Conservation (phyloP, 2,329 filamentous ascomycete species). For the Xylariaceae sp. region DNA sequence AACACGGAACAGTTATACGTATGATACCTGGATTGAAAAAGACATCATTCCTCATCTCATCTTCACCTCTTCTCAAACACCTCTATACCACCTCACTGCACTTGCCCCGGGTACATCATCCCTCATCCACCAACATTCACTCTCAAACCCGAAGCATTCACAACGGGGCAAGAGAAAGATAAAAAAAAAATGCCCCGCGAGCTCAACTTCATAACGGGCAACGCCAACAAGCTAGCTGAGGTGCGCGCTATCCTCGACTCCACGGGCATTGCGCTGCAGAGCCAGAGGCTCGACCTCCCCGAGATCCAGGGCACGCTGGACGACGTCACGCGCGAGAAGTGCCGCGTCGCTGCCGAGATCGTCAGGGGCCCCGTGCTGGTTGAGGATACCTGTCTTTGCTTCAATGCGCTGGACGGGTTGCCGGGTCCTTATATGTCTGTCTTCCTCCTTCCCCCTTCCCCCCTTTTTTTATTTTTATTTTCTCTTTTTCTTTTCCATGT, state of each 20-base stretch:
- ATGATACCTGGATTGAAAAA: too few relatives aligned
- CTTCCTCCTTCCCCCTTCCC: neutral
- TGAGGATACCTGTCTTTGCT: constrained; percentile 93
- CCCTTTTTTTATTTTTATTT: neutral
- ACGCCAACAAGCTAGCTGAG: constrained; percentile 88
- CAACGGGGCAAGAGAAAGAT: neutral
- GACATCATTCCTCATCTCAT: too few relatives aligned
- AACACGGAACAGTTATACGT: too few relatives aligned
- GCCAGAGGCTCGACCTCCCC: constrained; percentile 71
- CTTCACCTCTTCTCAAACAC: too few relatives aligned
- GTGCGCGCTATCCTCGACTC: constrained; percentile 77
- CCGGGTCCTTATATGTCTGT: constrained; percentile 93
- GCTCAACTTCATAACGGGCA: constrained; percentile 94
- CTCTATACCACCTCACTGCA: neutral
- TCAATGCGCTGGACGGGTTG: constrained; percentile 83
- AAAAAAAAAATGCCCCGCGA: constrained; percentile 39
- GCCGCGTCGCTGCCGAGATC: constrained; percentile 70
- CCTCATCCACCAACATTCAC: neutral
- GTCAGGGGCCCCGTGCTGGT: constrained; percentile 78
- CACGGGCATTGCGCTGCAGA: constrained; percentile 65
- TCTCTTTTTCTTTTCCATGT: neutral
- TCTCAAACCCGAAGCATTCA: constrained; percentile 2
- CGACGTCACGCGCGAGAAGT: constrained; percentile 87
- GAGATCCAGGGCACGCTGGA: constrained; percentile 93
- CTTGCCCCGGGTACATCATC: neutral